phyloP scores from a whole-genome alignment of 2,329 filamentous ascomycete species.

The Diatrype stigma region DNA sequence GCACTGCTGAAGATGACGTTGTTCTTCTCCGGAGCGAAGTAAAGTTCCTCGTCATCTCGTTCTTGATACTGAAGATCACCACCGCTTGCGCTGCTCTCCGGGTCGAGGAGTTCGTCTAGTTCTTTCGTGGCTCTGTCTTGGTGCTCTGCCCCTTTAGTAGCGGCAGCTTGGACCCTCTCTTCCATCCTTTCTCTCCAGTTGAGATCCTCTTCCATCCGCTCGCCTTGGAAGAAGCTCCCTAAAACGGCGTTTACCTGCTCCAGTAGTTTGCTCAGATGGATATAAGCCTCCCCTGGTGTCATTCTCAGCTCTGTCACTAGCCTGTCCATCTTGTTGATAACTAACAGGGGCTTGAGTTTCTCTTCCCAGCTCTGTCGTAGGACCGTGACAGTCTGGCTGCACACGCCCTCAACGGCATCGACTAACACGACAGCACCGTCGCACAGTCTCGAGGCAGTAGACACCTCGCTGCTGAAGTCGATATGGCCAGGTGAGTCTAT shows the following conservation, averaged over 20 bases:
- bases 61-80: slow-evolving; percentile 76
- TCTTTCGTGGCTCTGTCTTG: too few species aligned
- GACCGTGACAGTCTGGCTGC: slow-evolving; percentile 97
- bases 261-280: slow-evolving; percentile 80
- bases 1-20: slow-evolving; percentile 99
- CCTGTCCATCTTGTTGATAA: slow-evolving; percentile 98
- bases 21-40: slow-evolving; percentile 96
- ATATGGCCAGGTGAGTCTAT: slow-evolving; percentile 98
- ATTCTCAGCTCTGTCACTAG: slow-evolving; percentile 92
- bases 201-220: slow-evolving; percentile 96
- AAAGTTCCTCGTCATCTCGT: slow-evolving; percentile 91
- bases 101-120: slow-evolving; percentile 43
- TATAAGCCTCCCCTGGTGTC: slow-evolving; percentile 84
- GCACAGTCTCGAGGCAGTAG: slow-evolving; percentile 87
- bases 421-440: slow-evolving; percentile 93
- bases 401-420: slow-evolving; percentile 95
- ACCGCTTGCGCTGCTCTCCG: slow-evolving; percentile 47
- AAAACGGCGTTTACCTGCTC: slow-evolving; percentile 97
- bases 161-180: slow-evolving; percentile 70
- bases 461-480: slow-evolving; percentile 97
- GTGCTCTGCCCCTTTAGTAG: slow-evolving; percentile 54
- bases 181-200: slow-evolving; percentile 95
- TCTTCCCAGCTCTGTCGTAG: slow-evolving; percentile 93
- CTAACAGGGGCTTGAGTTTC: slow-evolving; percentile 87
- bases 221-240: slow-evolving; percentile 95